Evolutionary conservation across 1,284 basidiomycete species (phyloP).

Genomic region (Sphagnurus paluster): DNA sequence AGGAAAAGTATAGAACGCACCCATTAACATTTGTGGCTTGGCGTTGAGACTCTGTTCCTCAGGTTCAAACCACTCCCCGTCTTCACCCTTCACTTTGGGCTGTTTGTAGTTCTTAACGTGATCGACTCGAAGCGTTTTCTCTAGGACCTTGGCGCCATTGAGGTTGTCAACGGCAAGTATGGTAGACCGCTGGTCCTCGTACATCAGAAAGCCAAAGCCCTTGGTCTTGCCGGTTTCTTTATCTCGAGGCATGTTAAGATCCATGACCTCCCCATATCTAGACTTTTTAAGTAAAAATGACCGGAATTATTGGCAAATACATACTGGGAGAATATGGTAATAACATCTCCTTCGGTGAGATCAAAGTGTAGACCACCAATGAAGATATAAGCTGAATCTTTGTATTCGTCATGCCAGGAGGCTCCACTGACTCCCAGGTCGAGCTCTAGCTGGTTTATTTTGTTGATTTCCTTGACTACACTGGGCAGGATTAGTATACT

Average conservation of each 20-base stretch:
- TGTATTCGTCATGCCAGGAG: slow-evolving; percentile 99
- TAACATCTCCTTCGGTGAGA: slow-evolving; percentile 96
- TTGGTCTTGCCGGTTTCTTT: slow-evolving; percentile 85
- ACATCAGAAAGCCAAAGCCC: slow-evolving; percentile 98
- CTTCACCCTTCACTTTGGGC: slow-evolving; percentile 74
- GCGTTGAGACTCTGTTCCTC: slow-evolving; percentile 88
- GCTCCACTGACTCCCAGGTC: slow-evolving; percentile 71
- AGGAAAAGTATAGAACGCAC: slow-evolving; percentile 40
- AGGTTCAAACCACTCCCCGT: slow-evolving; percentile 87
- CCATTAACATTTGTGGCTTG: slow-evolving; percentile 67
- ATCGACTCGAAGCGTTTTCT: slow-evolving; percentile 87
- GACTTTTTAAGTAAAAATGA: slow-evolving; percentile 6
- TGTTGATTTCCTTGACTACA: slow-evolving; percentile 89
- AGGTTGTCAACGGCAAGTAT: slow-evolving; percentile 97
- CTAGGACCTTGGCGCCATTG: slow-evolving; percentile 90
- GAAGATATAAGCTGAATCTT: slow-evolving; percentile 95
- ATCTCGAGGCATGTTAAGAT: slow-evolving; percentile 92
- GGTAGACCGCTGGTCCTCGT: slow-evolving; percentile 96
- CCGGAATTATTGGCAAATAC: too few relatives aligned
- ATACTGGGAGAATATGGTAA: slow-evolving; percentile 97
- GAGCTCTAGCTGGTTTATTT: slow-evolving; percentile 93
- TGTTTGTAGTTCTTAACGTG: slow-evolving; percentile 96
- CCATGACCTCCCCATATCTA: slow-evolving; percentile 94
- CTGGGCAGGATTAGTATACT: slow-evolving; percentile 39
- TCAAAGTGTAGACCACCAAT: slow-evolving; percentile 85